These are phyloP conservation scores for Iris pallida DNA, from an alignment of 116 monocot genomes.

Conservation along the genomic window DNA sequence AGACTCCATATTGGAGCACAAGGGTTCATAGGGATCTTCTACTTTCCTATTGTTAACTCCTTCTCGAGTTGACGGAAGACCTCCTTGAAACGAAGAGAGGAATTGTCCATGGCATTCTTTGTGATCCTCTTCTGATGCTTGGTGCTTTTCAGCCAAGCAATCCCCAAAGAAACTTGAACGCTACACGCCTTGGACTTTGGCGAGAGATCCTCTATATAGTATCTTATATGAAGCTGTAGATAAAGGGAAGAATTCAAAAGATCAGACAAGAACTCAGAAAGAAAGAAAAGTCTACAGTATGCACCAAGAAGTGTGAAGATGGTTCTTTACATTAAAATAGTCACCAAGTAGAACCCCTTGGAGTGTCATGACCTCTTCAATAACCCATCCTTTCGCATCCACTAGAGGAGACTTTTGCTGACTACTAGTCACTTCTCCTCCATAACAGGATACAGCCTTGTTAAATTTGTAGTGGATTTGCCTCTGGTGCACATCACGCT, in stretches of 20 bases:
- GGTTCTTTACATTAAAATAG: constrained; percentile 64
- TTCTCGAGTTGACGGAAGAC: constrained; percentile 51
- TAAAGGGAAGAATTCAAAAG: constrained; percentile 3
- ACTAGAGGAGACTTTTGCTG: constrained; percentile 61
- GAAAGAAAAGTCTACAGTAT: neutral
- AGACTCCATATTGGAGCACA: too few species aligned
- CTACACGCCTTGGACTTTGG: constrained; percentile 65
- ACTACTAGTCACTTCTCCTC: constrained; percentile 77
- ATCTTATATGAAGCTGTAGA: constrained; percentile 78
- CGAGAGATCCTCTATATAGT: constrained; percentile 53
- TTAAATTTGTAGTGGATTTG: constrained; percentile 73
- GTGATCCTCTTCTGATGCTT: constrained; percentile 85
- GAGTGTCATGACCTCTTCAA: constrained; percentile 87
- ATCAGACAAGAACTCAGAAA: neutral
- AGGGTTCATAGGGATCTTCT: neutral
- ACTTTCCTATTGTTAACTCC: constrained; percentile 43
- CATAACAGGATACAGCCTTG: constrained; percentile 46
- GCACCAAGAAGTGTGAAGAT: neutral
- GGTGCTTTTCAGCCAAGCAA: constrained; percentile 83
- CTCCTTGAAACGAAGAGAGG: constrained; percentile 56
- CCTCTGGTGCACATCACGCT: constrained; percentile 54
- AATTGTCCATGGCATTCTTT: constrained; percentile 57
- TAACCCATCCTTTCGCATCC: constrained; percentile 76
- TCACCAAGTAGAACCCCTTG: constrained; percentile 74
- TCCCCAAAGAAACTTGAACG: constrained; percentile 60